Percentiles rank a stretch among this genome's conserved stretches.
Conservation (phyloP, 306 rosid species). For the Lagenaria siceraria region DNA sequence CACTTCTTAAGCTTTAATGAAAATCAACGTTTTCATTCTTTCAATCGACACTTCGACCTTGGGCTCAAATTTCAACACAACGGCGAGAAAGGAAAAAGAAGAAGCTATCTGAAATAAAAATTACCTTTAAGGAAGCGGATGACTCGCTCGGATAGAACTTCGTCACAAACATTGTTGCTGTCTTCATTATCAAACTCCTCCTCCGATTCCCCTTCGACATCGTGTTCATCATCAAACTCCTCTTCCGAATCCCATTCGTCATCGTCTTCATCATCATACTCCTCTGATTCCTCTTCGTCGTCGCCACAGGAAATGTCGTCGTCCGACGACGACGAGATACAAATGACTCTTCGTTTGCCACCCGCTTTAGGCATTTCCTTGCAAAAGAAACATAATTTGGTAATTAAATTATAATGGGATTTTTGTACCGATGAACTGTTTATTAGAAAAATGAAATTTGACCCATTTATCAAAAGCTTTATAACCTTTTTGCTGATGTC, state of each 20-base stretch:
- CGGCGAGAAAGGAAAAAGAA: neutral
- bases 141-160: constrained; percentile 32
- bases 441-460: too few relatives aligned
- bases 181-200: neutral
- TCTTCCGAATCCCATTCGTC: constrained; percentile 3
- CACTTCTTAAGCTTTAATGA: neutral
- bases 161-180: constrained; percentile 12
- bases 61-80: neutral
- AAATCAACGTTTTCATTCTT: neutral
- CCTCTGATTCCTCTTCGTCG: neutral
- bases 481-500: too few relatives aligned
- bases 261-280: neutral
- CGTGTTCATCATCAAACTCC: neutral
- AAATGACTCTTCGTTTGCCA: constrained; percentile 18
- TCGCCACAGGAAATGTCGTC: neutral
- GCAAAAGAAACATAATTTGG: neutral
- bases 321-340: constrained; percentile 26
- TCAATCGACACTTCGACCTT: neutral
- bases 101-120: neutral
- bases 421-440: too few relatives aligned
- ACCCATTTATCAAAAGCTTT: too few relatives aligned
- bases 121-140: constrained; percentile 40
- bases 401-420: too few relatives aligned
- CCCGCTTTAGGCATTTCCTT: constrained; percentile 20
- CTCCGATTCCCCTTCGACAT: constrained; percentile 4